Conservation (phyloP, 1,139 yeast genomes). For the Ogataea hybrid region DNA sequence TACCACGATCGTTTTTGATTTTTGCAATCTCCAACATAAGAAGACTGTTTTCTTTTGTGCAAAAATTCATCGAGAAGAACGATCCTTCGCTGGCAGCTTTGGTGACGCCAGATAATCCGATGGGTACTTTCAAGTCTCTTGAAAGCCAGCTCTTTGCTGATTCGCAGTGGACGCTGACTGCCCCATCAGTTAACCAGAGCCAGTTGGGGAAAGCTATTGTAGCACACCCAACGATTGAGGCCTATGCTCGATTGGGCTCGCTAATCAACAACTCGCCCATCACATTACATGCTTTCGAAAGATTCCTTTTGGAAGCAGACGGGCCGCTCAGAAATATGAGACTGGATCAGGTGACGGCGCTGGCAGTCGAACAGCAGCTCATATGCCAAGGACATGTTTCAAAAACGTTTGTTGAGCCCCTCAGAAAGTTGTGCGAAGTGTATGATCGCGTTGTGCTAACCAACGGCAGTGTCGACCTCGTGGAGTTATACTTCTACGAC, state of each 20-base stretch:
- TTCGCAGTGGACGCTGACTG: conserved; percentile 18
- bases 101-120: conserved; percentile 30
- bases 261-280: conserved; percentile 57
- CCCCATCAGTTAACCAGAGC: conserved; percentile 10
- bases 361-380: conserved; percentile 61
- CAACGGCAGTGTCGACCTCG: conserved; percentile 41
- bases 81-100: conserved; percentile 26
- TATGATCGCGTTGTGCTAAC: conserved; percentile 36
- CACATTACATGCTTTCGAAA: conserved; percentile 59
- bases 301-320: conserved; percentile 55
- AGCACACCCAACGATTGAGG: conserved; percentile 53
- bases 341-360: conserved; percentile 35
- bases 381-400: conserved; percentile 63
- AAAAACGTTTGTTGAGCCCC: conserved; percentile 40
- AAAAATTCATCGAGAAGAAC: conserved; percentile 35
- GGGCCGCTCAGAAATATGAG: conserved; percentile 33
- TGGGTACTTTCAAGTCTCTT: conserved; percentile 32
- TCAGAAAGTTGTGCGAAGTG: conserved; percentile 36
- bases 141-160: conserved; percentile 42
- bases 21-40: conserved; percentile 70
- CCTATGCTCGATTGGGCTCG: conserved; percentile 51
- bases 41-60: conserved; percentile 58
- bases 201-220: conserved; percentile 37
- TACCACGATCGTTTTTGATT: conserved; percentile 67
- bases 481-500: conserved; percentile 63